Evolutionary conservation across 31 red algal genomes (phyloP), one percentile per base, ranked within the genome.

Genomic region (Endocladia muricata): DNA sequence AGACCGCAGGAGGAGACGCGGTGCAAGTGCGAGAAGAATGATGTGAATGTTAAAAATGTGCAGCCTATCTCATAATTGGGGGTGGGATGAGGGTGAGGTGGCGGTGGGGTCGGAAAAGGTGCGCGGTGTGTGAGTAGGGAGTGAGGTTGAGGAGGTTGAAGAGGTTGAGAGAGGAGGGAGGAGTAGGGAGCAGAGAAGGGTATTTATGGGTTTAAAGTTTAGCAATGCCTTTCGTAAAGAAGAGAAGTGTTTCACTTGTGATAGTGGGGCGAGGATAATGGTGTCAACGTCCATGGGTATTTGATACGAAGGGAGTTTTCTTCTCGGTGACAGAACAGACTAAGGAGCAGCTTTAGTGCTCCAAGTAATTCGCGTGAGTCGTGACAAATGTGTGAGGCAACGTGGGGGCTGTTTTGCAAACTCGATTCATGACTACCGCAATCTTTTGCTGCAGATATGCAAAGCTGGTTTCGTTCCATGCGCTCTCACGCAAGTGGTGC

Each of bases 131-230:
- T 19, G 44, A 49, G 19, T 8, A 19, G 11, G 44, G 44, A 8
- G 44, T 49, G 11, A 49, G 44, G 71, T 99, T 13, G 93, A 93
- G 19, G 93, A 93, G 1, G 86, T 68, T 21, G 97, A 99, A 36
- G 96, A 94, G 63, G 81, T 99, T 33, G 90, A 94, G 66, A 61
- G 48, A 30, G 94, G 93, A 90, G 81, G 76, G 41, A 42, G 76
- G 67, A 75, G 72, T 35, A 93, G 97, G 15, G 97, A 99, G 22
- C 76, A 96, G 54, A 73, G 69, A 37, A 55, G 68, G 22, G 40
- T 79, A 55, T 60, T 98, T 25, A 70, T 60, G 28, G 64, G 79
- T 11, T 43, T 54, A 34, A 83, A 78, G 31, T 82, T 69, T 25
- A 48, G 44, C 54, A 38, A 58, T 55, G 78, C 42, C 34, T 11